Conservation (phyloP, 2,329 filamentous ascomycete genomes). For the Colletotrichum liriopes region DNA sequence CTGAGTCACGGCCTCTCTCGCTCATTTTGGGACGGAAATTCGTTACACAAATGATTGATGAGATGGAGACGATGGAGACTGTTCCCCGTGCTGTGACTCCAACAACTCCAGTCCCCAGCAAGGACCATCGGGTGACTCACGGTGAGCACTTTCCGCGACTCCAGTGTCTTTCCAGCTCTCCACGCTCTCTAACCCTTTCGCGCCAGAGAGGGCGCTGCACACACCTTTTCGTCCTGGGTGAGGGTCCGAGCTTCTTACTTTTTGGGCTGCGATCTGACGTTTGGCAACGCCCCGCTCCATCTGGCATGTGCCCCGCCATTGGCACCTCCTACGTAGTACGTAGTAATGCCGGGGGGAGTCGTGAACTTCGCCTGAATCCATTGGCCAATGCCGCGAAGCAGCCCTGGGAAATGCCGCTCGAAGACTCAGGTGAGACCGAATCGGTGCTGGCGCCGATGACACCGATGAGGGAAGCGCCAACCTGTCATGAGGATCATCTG, state of each 20-base stretch:
- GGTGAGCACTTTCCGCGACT: background rate
- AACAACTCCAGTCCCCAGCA: conserved; percentile 1
- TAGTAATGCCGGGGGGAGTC: conserved; percentile 11
- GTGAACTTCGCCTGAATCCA: conserved; percentile 19
- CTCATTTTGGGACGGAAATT: background rate
- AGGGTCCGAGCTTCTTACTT: conserved; percentile 36
- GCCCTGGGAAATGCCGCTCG: conserved; percentile 29
- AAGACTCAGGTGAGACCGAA: conserved; percentile 21
- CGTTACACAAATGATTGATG: background rate
- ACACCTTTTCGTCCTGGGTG: conserved; percentile 19
- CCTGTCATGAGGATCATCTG: conserved; percentile 35
- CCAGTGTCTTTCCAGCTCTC: conserved; percentile 9
- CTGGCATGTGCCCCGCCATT: conserved; percentile 39
- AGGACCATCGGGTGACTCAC: conserved; percentile 15
- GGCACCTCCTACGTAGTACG: too few relatives aligned
- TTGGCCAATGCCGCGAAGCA: conserved; percentile 38
- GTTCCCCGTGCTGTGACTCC: conserved; percentile 14
- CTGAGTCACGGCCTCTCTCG: conserved; percentile 9
- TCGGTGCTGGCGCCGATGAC: conserved; percentile 29
- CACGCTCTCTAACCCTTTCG: background rate
- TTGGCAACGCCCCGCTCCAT: conserved; percentile 32
- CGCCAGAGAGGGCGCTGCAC: conserved; percentile 9
- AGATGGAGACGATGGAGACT: background rate
- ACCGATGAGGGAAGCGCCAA: conserved; percentile 17
- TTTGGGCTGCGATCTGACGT: conserved; percentile 40